phyloP scores from a whole-genome alignment of 805 yeast species.

The Ogataea paradorogensis region DNA sequence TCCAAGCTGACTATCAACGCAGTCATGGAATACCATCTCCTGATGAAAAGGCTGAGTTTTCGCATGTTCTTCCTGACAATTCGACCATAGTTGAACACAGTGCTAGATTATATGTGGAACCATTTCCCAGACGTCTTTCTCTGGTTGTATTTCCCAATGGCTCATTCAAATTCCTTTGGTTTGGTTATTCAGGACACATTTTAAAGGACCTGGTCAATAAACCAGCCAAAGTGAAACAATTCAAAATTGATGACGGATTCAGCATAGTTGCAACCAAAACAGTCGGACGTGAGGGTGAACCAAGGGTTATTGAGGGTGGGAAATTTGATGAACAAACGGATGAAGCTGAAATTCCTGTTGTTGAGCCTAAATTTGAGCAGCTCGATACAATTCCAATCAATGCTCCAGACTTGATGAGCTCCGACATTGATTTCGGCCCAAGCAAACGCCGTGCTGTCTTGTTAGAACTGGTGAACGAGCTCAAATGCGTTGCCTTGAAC shows the following conservation, averaged over 20 bases:
- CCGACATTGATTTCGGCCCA: conserved; percentile 29
- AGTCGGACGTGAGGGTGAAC: conserved; percentile 7
- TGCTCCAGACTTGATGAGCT: neutral
- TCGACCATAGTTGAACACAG: conserved; percentile 17
- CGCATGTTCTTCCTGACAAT: conserved; percentile 1
- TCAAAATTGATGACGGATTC: conserved; percentile 10
- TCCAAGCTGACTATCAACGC: conserved; percentile 39
- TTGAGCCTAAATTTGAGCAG: conserved; percentile 3
- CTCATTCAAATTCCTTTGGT: conserved; percentile 14
- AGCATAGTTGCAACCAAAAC: conserved; percentile 5
- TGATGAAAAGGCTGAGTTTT: neutral
- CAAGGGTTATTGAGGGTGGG: neutral
- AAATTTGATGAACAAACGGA: conserved; percentile 5
- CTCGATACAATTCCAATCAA: neutral
- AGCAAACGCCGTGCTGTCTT: conserved; percentile 27
- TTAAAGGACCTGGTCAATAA: conserved; percentile 8
- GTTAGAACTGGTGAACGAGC: conserved; percentile 38
- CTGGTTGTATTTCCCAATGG: conserved; percentile 10
- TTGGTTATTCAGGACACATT: conserved; percentile 16
- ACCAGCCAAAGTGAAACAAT: conserved; percentile 5
- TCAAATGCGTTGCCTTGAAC: conserved; percentile 48
- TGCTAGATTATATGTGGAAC: conserved; percentile 11
- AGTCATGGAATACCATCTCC: conserved; percentile 26
- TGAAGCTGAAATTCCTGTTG: neutral
- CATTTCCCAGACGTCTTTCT: conserved; percentile 10